Percentiles rank a stretch among this genome's conserved stretches.
These are phyloP conservation scores for Domatiomyces catenatus DNA, from an alignment of 2,329 filamentous ascomycete species.

Conservation along the genomic window DNA sequence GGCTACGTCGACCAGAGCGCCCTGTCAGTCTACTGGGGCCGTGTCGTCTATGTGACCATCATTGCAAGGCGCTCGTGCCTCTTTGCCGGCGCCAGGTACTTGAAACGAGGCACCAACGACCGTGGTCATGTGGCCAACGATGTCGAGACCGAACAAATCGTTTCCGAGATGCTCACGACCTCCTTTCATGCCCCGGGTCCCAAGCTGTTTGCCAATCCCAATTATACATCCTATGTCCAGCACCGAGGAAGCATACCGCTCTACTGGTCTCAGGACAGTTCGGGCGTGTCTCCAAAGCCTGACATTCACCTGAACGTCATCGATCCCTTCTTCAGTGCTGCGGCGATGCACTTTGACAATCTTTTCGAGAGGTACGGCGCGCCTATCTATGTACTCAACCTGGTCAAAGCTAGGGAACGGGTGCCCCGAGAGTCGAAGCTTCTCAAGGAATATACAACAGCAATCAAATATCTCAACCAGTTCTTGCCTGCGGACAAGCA, in stretches of 20 bases:
- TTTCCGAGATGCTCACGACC: constrained; percentile 84
- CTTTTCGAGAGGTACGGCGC: constrained; percentile 86
- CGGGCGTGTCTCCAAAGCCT: constrained; percentile 87
- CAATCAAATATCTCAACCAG: constrained; percentile 85
- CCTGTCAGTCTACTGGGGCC: constrained; percentile 63
- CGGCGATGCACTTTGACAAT: constrained; percentile 87
- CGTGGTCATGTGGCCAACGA: constrained; percentile 93
- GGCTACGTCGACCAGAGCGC: constrained; percentile 89
- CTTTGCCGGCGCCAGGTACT: constrained; percentile 84
- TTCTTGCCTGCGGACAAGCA: constrained; percentile 71
- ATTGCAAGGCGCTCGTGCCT: constrained; percentile 83
- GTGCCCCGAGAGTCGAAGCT: constrained; percentile 85
- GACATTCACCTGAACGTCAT: constrained; percentile 91
- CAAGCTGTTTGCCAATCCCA: constrained; percentile 69
- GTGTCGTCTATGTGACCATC: constrained; percentile 78
- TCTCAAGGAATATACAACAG: constrained; percentile 69
- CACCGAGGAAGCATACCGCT: constrained; percentile 92
- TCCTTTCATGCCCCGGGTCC: constrained; percentile 89
- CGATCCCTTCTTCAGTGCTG: constrained; percentile 88
- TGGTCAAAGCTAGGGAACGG: constrained; percentile 78
- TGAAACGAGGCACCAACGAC: constrained; percentile 92
- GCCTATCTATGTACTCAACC: constrained; percentile 78
- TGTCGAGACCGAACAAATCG: constrained; percentile 96
- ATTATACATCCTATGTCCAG: constrained; percentile 92
- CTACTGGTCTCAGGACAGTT: constrained; percentile 94